Conservation (phyloP, 129 eudicot genomes). For the Artemisia tridentata region DNA sequence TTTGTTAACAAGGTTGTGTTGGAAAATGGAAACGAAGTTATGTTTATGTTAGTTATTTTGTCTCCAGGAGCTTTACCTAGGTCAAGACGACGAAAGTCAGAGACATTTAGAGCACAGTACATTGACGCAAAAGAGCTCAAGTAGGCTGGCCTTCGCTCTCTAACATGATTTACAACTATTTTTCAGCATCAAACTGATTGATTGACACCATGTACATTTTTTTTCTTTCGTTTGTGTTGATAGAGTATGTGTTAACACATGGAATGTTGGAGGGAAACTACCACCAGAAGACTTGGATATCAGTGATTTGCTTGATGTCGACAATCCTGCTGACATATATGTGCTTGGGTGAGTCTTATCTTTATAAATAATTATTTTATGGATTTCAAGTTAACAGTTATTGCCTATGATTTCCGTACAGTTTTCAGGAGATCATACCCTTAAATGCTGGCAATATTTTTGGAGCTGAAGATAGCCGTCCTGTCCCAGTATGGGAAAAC, state of each 20-base stretch:
- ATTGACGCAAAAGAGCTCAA: constrained; percentile 76
- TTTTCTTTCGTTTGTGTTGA: constrained; percentile 17
- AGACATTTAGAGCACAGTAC: constrained; percentile 92
- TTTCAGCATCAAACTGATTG: neutral
- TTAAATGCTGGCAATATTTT: constrained; percentile 90
- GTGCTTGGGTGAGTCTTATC: constrained; percentile 70
- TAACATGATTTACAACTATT: neutral
- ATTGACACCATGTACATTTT: neutral
- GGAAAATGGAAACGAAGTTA: neutral
- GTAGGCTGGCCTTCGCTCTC: constrained; percentile 27
- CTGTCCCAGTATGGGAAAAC: constrained; percentile 77
- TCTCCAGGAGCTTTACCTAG: constrained; percentile 59
- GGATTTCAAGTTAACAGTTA: too few species aligned
- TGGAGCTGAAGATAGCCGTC: constrained; percentile 89
- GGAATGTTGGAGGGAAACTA: constrained; percentile 87
- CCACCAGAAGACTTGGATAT: constrained; percentile 85
- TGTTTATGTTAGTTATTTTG: neutral
- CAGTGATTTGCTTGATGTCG: constrained; percentile 61
- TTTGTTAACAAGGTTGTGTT: neutral
- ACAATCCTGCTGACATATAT: constrained; percentile 84
- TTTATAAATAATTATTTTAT: too few species aligned
- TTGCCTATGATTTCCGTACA: neutral
- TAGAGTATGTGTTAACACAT: constrained; percentile 82
- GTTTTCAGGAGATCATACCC: constrained; percentile 76
- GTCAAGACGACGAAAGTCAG: constrained; percentile 86